Conservation (phyloP, 1,284 basidiomycete species). For the Sporisorium exsertum region DNA sequence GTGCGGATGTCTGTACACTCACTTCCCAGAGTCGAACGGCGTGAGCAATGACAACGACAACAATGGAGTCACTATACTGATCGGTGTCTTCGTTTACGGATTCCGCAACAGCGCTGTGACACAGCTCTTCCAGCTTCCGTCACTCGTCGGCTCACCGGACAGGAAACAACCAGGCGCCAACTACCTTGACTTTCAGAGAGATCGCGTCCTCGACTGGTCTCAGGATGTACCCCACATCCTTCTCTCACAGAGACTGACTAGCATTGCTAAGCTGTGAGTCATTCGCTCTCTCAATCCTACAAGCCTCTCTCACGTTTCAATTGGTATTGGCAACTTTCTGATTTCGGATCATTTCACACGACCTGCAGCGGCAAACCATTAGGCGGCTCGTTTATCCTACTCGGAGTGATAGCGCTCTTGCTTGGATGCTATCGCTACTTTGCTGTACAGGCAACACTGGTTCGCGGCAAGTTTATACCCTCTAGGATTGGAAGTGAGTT, state of each 20-base stretch:
- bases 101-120: constrained; percentile 51
- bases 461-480: constrained; percentile 54
- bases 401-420: constrained; percentile 55
- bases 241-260: constrained; percentile 21
- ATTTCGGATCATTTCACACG: background rate
- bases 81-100: no score
- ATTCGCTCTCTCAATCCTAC: background rate
- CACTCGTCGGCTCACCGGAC: constrained; percentile 34
- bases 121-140: constrained; percentile 66
- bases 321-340: no score
- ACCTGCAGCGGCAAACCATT: constrained; percentile 51
- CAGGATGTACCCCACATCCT: constrained; percentile 16
- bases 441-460: constrained; percentile 51
- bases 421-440: constrained; percentile 59
- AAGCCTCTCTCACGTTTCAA: background rate
- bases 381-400: constrained; percentile 56
- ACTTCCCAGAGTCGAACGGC: no score
- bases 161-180: background rate
- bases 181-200: constrained; percentile 18
- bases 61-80: no score
- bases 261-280: constrained; percentile 42
- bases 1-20: no score
- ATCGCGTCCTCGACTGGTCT: constrained; percentile 5
- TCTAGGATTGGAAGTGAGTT: constrained; percentile 60
- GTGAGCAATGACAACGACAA: no score